These are phyloP conservation scores for Fusarium luffae DNA, from an alignment of 2,329 filamentous ascomycete species.

Conservation along the genomic window DNA sequence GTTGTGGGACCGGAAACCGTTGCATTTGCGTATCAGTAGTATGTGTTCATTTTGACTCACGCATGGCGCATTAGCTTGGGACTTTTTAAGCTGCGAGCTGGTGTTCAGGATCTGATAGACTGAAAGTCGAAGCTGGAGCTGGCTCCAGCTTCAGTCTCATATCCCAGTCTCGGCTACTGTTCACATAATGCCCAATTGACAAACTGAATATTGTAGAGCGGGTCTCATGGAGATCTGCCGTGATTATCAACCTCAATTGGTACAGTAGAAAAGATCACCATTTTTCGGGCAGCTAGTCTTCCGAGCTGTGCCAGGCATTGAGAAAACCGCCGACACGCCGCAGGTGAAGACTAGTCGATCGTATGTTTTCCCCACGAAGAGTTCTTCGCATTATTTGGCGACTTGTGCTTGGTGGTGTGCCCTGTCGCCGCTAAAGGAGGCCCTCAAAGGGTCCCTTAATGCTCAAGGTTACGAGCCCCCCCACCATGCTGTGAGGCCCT, in stretches of 20 bases:
- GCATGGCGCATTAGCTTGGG: constrained; percentile 26
- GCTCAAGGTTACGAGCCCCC: constrained; percentile 42
- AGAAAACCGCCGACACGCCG: constrained; percentile 14
- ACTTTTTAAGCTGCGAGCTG: constrained; percentile 9
- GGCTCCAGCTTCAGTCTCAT: constrained; percentile 23
- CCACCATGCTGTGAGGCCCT: constrained; percentile 41
- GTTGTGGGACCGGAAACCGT: constrained; percentile 41
- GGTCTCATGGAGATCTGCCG: constrained; percentile 4
- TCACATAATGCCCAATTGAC: constrained; percentile 1
- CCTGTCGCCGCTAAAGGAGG: constrained; percentile 5
- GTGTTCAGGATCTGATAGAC: constrained; percentile 3
- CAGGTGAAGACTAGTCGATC: constrained; percentile 29
- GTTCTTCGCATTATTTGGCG: constrained; percentile 16
- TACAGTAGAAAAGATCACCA: background rate
- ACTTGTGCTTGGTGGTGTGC: constrained; percentile 33
- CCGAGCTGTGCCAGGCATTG: constrained; percentile 21
- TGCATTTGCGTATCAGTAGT: constrained; percentile 23
- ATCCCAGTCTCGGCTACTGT: constrained; percentile 24
- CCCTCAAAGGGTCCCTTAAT: constrained; percentile 33
- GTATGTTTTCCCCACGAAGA: constrained; percentile 37
- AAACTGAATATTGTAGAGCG: constrained; percentile 1
- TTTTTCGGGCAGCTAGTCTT: constrained; percentile 17
- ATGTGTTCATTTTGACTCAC: constrained; percentile 40
- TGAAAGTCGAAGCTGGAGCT: background rate
- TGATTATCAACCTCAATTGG: constrained; percentile 6